A percentile compares a stretch with the other conserved stretches of the same genome.
These are phyloP conservation scores for Lachancea sp. DNA, from an alignment of 805 yeast genomes.

Conservation along the genomic window DNA sequence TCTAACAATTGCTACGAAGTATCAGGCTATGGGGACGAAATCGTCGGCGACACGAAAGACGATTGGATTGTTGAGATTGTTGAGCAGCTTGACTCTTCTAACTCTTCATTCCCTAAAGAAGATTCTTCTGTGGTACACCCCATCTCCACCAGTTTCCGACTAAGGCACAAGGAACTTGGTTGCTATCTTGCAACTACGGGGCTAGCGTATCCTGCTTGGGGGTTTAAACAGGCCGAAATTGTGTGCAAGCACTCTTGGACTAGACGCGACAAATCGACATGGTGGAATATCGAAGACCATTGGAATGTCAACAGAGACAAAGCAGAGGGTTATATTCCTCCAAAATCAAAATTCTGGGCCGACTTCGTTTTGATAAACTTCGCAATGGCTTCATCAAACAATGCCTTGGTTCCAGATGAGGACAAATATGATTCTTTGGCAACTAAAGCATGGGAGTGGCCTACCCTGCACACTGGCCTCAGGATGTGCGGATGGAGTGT, in stretches of 20 bases:
- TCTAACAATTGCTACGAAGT: slow-evolving; percentile 52
- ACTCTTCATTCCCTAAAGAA: slow-evolving; percentile 33
- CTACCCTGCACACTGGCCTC: slow-evolving; percentile 66
- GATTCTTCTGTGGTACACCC: slow-evolving; percentile 61
- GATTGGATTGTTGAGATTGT: slow-evolving; percentile 71
- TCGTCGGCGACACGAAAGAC: slow-evolving; percentile 64
- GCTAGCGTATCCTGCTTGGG: slow-evolving; percentile 85
- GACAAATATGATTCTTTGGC: slow-evolving; percentile 70
- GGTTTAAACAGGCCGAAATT: slow-evolving; percentile 96
- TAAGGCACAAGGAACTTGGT: slow-evolving; percentile 58
- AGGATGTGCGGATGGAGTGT: slow-evolving; percentile 71
- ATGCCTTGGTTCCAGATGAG: slow-evolving; percentile 70
- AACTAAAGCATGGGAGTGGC: slow-evolving; percentile 85
- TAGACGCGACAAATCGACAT: slow-evolving; percentile 70
- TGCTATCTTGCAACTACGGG: slow-evolving; percentile 89
- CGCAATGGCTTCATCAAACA: slow-evolving; percentile 85
- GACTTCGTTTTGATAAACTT: slow-evolving; percentile 70
- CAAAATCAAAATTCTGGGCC: slow-evolving; percentile 69
- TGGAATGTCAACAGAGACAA: slow-evolving; percentile 51
- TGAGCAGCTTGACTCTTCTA: slow-evolving; percentile 43
- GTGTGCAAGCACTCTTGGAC: slow-evolving; percentile 67
- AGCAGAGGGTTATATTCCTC: slow-evolving; percentile 44
- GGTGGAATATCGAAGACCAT: slow-evolving; percentile 83
- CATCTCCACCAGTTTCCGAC: slow-evolving; percentile 73
- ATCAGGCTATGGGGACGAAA: slow-evolving; percentile 63